Percentiles rank a stretch among this genome's conserved stretches.
phyloP scores from a whole-genome alignment of 2,329 filamentous ascomycete species.

The Neonectria magnoliae region DNA sequence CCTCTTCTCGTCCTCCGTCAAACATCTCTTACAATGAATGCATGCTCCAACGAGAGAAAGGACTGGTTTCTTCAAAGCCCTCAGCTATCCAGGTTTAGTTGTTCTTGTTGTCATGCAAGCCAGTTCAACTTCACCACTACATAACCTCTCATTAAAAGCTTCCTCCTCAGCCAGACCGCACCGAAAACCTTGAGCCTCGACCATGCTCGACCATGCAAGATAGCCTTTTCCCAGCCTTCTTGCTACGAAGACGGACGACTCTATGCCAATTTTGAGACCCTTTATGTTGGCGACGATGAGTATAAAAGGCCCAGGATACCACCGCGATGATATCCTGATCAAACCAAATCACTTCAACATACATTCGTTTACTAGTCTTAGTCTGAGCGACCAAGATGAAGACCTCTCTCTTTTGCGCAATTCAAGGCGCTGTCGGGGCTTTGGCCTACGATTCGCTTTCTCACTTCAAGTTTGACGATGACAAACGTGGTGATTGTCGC shows the following conservation, averaged over 20 bases:
- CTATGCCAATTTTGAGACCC: not conserved
- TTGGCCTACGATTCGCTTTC: slow-evolving; percentile 38
- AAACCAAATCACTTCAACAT: slow-evolving; percentile 29
- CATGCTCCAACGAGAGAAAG: not conserved
- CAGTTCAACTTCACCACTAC: slow-evolving; percentile 4
- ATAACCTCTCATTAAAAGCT: slow-evolving; percentile 9
- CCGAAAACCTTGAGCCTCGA: slow-evolving; percentile 15
- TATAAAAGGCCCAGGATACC: slow-evolving; percentile 31
- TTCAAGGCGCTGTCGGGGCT: slow-evolving; percentile 38
- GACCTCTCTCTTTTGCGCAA: slow-evolving; percentile 38
- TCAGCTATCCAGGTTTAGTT: slow-evolving; percentile 6
- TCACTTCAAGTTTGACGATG: slow-evolving; percentile 31
- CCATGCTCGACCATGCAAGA: slow-evolving; percentile 11
- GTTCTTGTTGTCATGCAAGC: slow-evolving; percentile 18
- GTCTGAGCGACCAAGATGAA: slow-evolving; percentile 33
- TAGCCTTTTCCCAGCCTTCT: slow-evolving; percentile 18
- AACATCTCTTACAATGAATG: no score
- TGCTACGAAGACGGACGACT: not conserved
- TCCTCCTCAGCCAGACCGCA: not conserved
- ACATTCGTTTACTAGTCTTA: slow-evolving; percentile 28
- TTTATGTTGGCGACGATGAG: not conserved
- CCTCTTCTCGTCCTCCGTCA: not conserved
- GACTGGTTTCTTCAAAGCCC: not conserved
- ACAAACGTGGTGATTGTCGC: slow-evolving; percentile 19
- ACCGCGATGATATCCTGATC: slow-evolving; percentile 16